Percentiles rank a stretch among this genome's conserved stretches.
These are phyloP conservation scores for Eragrostis tef DNA, from an alignment of 202 grass and related monocot genomes.

Conservation along the genomic window DNA sequence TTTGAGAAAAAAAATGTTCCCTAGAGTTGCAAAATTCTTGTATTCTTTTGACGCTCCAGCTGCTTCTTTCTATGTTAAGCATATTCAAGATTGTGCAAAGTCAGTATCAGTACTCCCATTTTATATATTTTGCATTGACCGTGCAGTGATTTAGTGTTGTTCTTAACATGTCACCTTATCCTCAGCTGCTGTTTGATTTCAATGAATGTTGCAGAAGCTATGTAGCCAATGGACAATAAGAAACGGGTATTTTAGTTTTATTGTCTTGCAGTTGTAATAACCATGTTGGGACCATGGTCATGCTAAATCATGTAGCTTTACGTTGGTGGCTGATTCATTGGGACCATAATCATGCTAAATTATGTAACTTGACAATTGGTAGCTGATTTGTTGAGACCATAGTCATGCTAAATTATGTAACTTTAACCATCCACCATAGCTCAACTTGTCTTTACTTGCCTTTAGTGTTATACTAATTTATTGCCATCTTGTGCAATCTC, in stretches of 20 bases:
- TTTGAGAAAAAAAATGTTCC: no score
- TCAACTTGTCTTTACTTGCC: not conserved
- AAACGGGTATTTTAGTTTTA: not conserved
- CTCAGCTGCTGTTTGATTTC: not conserved
- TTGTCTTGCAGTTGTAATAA: not conserved
- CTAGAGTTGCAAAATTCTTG: slow-evolving; percentile 9
- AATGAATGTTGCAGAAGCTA: not conserved
- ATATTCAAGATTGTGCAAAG: slow-evolving; percentile 9
- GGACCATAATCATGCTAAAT: not conserved
- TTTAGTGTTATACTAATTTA: not conserved
- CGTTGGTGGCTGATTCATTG: no score
- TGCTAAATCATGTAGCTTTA: slow-evolving; percentile 7
- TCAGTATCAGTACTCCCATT: not conserved
- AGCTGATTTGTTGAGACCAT: not conserved
- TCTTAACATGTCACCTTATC: not conserved
- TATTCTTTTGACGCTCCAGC: slow-evolving; percentile 2
- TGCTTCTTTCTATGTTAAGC: slow-evolving; percentile 19
- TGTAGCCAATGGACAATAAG: not conserved
- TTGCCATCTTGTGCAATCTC: not conserved
- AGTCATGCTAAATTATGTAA: not conserved
- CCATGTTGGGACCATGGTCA: not conserved
- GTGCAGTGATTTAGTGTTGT: not conserved
- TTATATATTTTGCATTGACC: not conserved
- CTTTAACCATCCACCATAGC: not conserved
- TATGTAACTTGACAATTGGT: not conserved